A percentile compares a stretch with the other conserved stretches of the same genome.
These are phyloP conservation scores for Pseudozyma flocculosa DNA, from an alignment of 1,284 basidiomycete species.

Conservation along the genomic window DNA sequence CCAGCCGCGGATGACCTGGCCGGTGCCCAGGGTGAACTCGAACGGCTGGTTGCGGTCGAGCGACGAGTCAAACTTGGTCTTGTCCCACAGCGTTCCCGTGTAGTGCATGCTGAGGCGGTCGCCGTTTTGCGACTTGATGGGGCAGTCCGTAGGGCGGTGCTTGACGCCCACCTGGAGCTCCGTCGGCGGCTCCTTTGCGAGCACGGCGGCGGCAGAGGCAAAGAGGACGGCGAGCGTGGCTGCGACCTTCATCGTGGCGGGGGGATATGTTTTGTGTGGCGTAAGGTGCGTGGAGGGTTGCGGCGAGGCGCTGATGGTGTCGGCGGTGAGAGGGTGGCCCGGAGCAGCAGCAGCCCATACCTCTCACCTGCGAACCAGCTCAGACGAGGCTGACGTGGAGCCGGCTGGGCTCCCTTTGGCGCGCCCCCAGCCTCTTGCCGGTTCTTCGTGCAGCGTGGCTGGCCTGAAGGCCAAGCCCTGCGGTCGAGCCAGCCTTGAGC, in stretches of 20 bases:
- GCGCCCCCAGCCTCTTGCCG: no score
- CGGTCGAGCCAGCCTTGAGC: no score
- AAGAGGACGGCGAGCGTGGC: conserved; percentile 13
- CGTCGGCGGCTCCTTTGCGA: conserved; percentile 50
- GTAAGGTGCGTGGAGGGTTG: conserved; percentile 16
- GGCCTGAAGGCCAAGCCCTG: no score
- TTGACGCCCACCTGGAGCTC: conserved; percentile 59
- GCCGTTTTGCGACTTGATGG: conserved; percentile 66
- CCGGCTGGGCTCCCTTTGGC: no score
- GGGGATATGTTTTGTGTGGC: no score
- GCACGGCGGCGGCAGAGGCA: conserved; percentile 38
- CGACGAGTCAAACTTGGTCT: conserved; percentile 81
- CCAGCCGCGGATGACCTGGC: conserved; percentile 74
- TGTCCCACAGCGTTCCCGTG: conserved; percentile 73
- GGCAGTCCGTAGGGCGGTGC: conserved; percentile 64
- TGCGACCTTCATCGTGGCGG: conserved; percentile 22
- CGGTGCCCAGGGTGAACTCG: conserved; percentile 62
- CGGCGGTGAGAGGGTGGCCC: no score
- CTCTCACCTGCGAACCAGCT: no score
- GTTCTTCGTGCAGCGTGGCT: no score
- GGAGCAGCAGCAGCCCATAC: no score
- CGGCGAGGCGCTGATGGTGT: no score
- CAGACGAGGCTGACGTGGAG: no score
- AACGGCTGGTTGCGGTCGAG: conserved; percentile 66
- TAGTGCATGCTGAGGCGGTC: conserved; percentile 70